Conservation (phyloP, 768 basidiomycete species). For the Rhodotorula sphaerocarpa region DNA sequence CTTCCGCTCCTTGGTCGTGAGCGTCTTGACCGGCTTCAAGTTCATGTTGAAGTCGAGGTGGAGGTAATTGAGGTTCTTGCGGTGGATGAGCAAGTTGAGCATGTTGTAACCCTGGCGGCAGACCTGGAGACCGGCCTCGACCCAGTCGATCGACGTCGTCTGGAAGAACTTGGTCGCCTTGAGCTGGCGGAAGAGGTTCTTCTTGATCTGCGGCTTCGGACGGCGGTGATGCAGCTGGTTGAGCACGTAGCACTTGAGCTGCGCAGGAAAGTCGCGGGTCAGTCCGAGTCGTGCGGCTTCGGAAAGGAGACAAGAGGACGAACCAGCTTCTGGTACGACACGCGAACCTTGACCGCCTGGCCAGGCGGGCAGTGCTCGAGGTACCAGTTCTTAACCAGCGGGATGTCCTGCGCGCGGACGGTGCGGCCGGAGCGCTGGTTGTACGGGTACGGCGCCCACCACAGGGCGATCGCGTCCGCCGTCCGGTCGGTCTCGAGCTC, state of each 20-base stretch:
- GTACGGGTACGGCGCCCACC: conserved; percentile 98
- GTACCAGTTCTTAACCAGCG: conserved; percentile 97
- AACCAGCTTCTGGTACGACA: conserved; percentile 97
- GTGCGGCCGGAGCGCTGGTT: conserved; percentile 82
- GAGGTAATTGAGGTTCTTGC: conserved; percentile 72
- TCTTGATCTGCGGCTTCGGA: conserved; percentile 97
- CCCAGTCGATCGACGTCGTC: conserved; percentile 95
- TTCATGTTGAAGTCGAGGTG: conserved; percentile 99
- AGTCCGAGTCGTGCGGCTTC: too few species aligned
- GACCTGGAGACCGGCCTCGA: conserved; percentile 95
- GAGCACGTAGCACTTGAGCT: conserved; percentile 77
- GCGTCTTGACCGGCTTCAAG: conserved; percentile 82
- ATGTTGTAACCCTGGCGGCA: conserved; percentile 99
- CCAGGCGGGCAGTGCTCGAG: conserved; percentile 94
- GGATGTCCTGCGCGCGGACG: conserved; percentile 88
- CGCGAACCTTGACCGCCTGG: conserved; percentile 94
- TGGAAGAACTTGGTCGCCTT: conserved; percentile 99
- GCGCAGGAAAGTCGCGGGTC: background rate
- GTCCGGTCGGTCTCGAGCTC: conserved; percentile 70
- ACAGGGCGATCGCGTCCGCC: conserved; percentile 91
- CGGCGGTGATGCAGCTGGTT: conserved; percentile 82
- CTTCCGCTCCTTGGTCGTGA: conserved; percentile 98
- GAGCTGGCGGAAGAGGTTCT: conserved; percentile 83
- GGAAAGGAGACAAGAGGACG: too few species aligned
- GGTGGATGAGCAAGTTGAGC: conserved; percentile 96